Evolutionary conservation across 768 basidiomycete species (phyloP), one percentile per base, ranked within the genome.

Genomic region (Russula brevipes): DNA sequence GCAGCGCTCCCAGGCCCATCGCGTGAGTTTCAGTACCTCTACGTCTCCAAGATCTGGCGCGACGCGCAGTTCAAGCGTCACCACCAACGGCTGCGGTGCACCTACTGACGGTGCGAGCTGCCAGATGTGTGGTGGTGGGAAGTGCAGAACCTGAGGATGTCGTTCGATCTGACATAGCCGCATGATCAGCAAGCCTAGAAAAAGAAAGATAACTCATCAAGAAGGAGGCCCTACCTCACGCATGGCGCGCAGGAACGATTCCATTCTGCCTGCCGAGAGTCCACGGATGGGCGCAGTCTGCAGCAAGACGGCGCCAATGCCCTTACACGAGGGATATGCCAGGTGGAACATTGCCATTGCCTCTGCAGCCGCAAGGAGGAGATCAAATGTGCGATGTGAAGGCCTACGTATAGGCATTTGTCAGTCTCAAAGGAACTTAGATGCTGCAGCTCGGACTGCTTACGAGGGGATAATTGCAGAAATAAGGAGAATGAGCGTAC

Each of bases 51-150:
- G 70, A 61, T 87, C 85, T 42, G 78, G 73, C 42, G 78, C 75
- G 14, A 96, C 88, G 70, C 92, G 91, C 49, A 91, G 74, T 71
- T 92, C 87, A 31, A 95, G 77, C 36, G 93, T 91, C 36, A 91
- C 85, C 14, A 96, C 81, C 62, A 92, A 77, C n/a, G 72, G 77
- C 72, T 62, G 70, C 19, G 69, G 55, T 6, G 47, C 58, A 4
- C 61, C 59, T 41, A 54, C 69, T 54, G 58, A 72, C 52, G 71
- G 72, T 38, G 84, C 81, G 47, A 95, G 82, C 70, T 94, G 91
- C 91, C 91, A 95, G 59, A 95, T 85, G 66, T 93, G 91, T 1
- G 91, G 92, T 11, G 89, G 85, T 1, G 89, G 87, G 11, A 96
- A 81, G 70, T 92, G 89, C 0, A 89, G 71, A 31, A 97, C 88